Base-by-base conservation (phyloP, 2,329 filamentous ascomycete species). In the Penicillium thymicola region DNA sequence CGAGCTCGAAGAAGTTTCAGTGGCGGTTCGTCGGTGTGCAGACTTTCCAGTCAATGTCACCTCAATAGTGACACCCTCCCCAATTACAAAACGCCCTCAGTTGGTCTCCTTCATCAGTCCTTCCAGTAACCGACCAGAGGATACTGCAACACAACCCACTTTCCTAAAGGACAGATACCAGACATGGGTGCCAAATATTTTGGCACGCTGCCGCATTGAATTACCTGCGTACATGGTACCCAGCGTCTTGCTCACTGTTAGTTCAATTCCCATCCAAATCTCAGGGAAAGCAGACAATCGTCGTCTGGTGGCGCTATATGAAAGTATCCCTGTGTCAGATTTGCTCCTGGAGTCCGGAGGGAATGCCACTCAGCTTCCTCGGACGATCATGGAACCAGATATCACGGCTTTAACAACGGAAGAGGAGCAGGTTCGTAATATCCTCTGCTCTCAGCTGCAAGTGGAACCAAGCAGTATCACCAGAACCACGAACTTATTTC, bases 171-270 rank as follows among this genome's bases (percentile, higher is more conserved):
- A 32, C 3, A 9, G 37, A 42, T 58, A 60, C 25, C 58, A 55
- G 44, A 38, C 48, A 11, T 60, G 58, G 58, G 51, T 58, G 2
- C 58, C 58, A 16, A 30, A 28, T 7, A 55, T 60, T 30, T 10
- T 59, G 7, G 49, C 49, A 14, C 49, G 41, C 6, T 59, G 56
- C 38, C 40, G 56, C 10, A 6, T 49, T 21, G 25, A 56, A 21
- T 25, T 60, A 25, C 59, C 59, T n/a, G 49, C 40, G 16, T 60
- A 60, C 27, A 60, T 60, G 55, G 59, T 60, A 2, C 59, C 56
- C 6, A 56, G 52, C 41, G 37, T 59, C 10, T 46, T 45, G 16
- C 28, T 54, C 14, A 30, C 51, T 11, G 42, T 54, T 14, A 46
- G 32, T 16, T 47, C 25, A 4, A 59, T 60, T 34, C 58, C 58